phyloP scores from a whole-genome alignment of 345 rosid species.

The Eucalyptus marginata region DNA sequence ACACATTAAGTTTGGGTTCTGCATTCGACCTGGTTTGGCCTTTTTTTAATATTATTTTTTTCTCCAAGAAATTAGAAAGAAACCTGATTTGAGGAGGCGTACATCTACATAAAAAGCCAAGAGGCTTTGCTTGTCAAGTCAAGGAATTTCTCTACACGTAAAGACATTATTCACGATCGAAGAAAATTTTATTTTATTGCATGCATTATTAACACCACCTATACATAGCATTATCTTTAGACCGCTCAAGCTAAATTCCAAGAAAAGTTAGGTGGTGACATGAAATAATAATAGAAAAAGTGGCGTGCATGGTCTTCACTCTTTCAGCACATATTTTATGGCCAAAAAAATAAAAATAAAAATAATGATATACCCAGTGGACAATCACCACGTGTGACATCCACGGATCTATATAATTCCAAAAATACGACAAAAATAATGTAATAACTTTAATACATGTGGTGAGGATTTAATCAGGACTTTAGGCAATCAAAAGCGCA shows the following conservation, averaged over 20 bases:
- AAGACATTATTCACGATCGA: not conserved
- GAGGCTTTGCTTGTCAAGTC: not conserved
- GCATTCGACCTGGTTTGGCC: not conserved
- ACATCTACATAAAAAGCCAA: not conserved
- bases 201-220: not conserved
- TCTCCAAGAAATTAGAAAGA: not conserved
- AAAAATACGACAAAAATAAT: not conserved
- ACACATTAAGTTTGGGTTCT: too few species aligned
- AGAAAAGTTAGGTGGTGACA: not conserved
- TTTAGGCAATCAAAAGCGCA: too few species aligned
- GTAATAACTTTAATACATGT: not conserved
- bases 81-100: not conserved
- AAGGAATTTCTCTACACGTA: not conserved
- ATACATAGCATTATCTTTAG: not conserved
- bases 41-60: not conserved
- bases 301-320: not conserved
- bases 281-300: not conserved
- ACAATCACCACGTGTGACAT: not conserved
- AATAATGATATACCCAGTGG: not conserved
- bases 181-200: not conserved
- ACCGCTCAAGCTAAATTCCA: not conserved
- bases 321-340: not conserved
- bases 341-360: accelerated
- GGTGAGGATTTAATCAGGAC: not conserved
- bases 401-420: not conserved